phyloP scores from a whole-genome alignment of 225 moss, liverwort and hornwort species.

The Climacium dendroides region DNA sequence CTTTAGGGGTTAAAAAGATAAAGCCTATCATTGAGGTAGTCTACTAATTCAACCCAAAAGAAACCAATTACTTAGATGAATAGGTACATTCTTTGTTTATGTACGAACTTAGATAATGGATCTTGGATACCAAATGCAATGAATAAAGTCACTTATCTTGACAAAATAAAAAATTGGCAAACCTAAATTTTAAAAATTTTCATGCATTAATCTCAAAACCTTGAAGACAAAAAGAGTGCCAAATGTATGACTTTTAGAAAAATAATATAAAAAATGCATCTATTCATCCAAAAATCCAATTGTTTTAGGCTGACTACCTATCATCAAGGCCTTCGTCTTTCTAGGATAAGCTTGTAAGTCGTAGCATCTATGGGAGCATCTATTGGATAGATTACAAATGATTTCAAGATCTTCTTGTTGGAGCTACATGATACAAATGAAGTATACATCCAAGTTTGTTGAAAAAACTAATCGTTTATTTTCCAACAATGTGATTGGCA shows the following conservation, averaged over 20 bases:
- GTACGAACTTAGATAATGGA: fast-evolving
- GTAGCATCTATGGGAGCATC: no score
- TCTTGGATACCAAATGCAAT: neutral
- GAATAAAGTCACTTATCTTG: neutral
- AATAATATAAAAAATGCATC: fast-evolving
- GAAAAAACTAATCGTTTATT: neutral
- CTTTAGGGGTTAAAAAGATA: no score
- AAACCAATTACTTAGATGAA: neutral
- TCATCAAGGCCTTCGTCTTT: neutral
- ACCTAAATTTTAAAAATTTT: neutral
- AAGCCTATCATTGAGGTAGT: neutral
- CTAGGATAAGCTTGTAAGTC: fast-evolving
- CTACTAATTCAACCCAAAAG: neutral
- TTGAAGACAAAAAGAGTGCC: neutral
- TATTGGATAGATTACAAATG: neutral
- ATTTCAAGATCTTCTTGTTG: neutral
- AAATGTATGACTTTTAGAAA: neutral
- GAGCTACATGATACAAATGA: neutral
- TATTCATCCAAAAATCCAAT: neutral
- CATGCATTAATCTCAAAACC: neutral
- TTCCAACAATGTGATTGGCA: fast-evolving
- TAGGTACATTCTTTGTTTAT: neutral
- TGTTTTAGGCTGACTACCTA: neutral
- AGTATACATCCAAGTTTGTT: neutral
- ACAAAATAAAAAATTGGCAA: neutral